Base-by-base conservation (phyloP, 805 yeast species). In the Starmerella bombicola region DNA sequence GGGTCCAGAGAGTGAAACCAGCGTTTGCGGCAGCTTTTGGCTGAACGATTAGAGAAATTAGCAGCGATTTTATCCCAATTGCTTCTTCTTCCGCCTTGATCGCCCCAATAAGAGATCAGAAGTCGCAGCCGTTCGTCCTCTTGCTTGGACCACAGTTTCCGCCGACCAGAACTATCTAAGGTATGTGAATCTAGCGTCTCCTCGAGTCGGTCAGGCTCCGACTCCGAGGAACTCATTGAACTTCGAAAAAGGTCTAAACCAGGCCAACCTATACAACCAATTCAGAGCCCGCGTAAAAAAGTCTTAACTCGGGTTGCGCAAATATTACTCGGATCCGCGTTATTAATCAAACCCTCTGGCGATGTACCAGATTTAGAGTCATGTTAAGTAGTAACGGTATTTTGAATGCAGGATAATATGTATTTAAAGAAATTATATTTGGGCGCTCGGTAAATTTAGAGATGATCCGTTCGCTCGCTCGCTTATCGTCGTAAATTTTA, bases 1-100 rank as follows among this genome's bases (percentile, higher is more conserved):
- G 96, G 96, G 58, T 84, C 91, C 30, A 86, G 61, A 1, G 94
- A 82, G 47, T 78, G 79, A 15, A 73, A 65, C 96, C 96, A 86
- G 43, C 96, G 63, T 58, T 84, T 85, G 26, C 84, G 70, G 55
- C 94, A 80, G 56, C 84, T 93, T 52, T 80, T 83, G 10, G 83
- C 69, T 51, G 80, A 77, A 39, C 95, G 58, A 26, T 51, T 46
- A 16, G 51, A 57, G 38, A 62, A 55, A n/a, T 58, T 53, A 8
- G 58, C 47, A 9, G 59, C 46, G 26, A 61, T 61, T 43, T 65
- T 53, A 47, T 67, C 56, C 66, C 64, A 61, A 51, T 61, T 48
- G 53, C 69, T 57, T 62, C 69, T 54, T 45, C 62, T 49, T 48
- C 65, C 49, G 77, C 71, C 30, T 77, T 67, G 39, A 67, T 61